Evolutionary conservation across 768 basidiomycete species (phyloP).

Genomic region (Mycena leptocephala): DNA sequence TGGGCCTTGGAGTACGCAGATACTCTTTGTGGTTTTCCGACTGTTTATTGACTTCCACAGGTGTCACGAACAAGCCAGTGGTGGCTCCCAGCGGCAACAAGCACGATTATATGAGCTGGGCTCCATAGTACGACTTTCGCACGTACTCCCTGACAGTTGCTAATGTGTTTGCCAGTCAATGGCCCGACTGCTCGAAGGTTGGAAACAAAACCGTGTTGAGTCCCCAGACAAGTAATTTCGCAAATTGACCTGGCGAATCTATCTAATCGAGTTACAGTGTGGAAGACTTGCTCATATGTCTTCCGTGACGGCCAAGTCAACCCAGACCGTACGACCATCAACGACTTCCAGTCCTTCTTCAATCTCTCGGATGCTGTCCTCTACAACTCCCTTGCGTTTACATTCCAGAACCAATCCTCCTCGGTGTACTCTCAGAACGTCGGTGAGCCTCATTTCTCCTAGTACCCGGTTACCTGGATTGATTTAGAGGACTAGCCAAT

Average conservation of each 20-base stretch:
- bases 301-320: conserved; percentile 76
- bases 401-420: conserved; percentile 54
- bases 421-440: conserved; percentile 59
- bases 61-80: conserved; percentile 65
- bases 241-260: neutral
- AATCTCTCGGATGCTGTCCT: conserved; percentile 63
- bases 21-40: neutral
- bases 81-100: conserved; percentile 67
- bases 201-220: conserved; percentile 72
- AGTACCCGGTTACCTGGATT: neutral
- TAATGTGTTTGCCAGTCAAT: conserved; percentile 56
- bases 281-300: conserved; percentile 72
- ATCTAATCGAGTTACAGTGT: conserved; percentile 54
- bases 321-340: conserved; percentile 71
- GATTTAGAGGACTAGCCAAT: conserved; percentile 43
- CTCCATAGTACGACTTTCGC: conserved; percentile 70
- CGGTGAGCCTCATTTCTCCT: conserved; percentile 46
- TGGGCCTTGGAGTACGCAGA: conserved; percentile 68
- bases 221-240: conserved; percentile 61
- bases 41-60: conserved; percentile 46
- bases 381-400: conserved; percentile 23
- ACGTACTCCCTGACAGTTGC: neutral
- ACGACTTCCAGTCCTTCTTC: conserved; percentile 71
- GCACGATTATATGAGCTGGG: conserved; percentile 82
- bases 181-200: conserved; percentile 75